phyloP scores from a whole-genome alignment of 2,329 filamentous ascomycete species.

The Fusarium sulawesiense region DNA sequence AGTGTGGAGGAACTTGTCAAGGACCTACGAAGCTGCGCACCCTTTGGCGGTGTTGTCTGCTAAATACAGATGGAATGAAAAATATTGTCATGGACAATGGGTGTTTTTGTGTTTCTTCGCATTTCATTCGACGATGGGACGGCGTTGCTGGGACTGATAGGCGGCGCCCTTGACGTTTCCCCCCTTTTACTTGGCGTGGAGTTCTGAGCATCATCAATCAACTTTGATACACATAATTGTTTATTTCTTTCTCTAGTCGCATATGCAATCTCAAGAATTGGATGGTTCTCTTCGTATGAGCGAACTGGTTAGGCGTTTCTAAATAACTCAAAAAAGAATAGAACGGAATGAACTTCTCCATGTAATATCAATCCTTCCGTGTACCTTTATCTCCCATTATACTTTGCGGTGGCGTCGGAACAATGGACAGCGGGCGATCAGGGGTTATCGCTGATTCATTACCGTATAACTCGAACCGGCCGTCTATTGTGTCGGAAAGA shows the following conservation, averaged over 20 bases:
- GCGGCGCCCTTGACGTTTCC: conserved; percentile 25
- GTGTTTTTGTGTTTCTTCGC: conserved; percentile 10
- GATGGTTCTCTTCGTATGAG: conserved; percentile 40
- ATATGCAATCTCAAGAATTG: conserved; percentile 35
- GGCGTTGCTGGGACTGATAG: conserved; percentile 36
- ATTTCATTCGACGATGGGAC: not conserved
- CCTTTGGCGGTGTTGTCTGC: conserved; percentile 73
- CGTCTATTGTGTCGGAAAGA: conserved; percentile 46
- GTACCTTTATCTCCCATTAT: conserved; percentile 17
- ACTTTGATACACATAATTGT: conserved; percentile 35
- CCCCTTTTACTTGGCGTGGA: conserved; percentile 38
- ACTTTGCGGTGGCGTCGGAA: conserved; percentile 44
- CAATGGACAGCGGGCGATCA: conserved; percentile 37
- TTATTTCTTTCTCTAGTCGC: conserved; percentile 34
- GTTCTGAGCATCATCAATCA: conserved; percentile 36
- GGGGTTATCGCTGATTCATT: conserved; percentile 42
- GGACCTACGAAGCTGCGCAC: conserved; percentile 82
- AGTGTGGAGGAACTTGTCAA: conserved; percentile 88
- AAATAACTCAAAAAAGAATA: conserved; percentile 41
- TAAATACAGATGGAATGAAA: conserved; percentile 40
- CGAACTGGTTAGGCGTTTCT: conserved; percentile 47
- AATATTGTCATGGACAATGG: not conserved
- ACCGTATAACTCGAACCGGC: conserved; percentile 60
- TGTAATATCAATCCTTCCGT: conserved; percentile 18
- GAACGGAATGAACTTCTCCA: conserved; percentile 18